Percentiles rank a stretch among this genome's conserved stretches.
Conservation (phyloP, 805 yeast species). For the Nakazawaea peltata region DNA sequence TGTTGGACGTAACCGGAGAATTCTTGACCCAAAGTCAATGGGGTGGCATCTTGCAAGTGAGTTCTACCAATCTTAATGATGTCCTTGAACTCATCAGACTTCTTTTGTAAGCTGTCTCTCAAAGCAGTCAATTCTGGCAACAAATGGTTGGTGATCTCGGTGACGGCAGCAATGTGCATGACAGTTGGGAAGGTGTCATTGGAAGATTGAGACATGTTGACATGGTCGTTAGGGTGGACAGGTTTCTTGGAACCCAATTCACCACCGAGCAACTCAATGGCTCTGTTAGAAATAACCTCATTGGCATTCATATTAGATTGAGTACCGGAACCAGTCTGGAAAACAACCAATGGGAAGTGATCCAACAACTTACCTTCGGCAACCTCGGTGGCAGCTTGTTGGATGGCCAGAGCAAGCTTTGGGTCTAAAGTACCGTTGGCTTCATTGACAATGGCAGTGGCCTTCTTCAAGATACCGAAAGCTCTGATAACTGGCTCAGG, state of each 20-base stretch:
- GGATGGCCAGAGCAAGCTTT: slow-evolving; percentile 74
- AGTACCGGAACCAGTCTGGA: slow-evolving; percentile 99
- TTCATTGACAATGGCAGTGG: slow-evolving; percentile 88
- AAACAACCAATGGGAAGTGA: slow-evolving; percentile 96
- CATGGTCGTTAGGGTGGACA: slow-evolving; percentile 98
- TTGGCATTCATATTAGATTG: slow-evolving; percentile 99
- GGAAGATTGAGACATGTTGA: slow-evolving; percentile 97
- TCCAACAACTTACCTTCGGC: slow-evolving; percentile 84
- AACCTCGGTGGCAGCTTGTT: slow-evolving; percentile 93
- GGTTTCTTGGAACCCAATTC: slow-evolving; percentile 85
- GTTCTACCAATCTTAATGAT: slow-evolving; percentile 99
- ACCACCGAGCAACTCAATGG: slow-evolving; percentile 94
- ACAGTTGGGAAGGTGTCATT: slow-evolving; percentile 99
- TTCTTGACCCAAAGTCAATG: slow-evolving; percentile 96
- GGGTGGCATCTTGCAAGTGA: slow-evolving; percentile 98
- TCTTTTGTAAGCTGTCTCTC: slow-evolving; percentile 69
- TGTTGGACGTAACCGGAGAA: slow-evolving; percentile 96
- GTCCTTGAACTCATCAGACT: slow-evolving; percentile 74
- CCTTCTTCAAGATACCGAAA: slow-evolving; percentile 89
- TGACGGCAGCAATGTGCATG: slow-evolving; percentile 98
- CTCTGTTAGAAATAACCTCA: slow-evolving; percentile 97
- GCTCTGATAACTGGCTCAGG: slow-evolving; percentile 89
- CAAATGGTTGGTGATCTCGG: slow-evolving; percentile 69
- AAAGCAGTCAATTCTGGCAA: slow-evolving; percentile 74
- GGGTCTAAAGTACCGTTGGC: slow-evolving; percentile 75